These are phyloP conservation scores for Mycena capillaripes DNA, from an alignment of 768 basidiomycete species.

Conservation along the genomic window DNA sequence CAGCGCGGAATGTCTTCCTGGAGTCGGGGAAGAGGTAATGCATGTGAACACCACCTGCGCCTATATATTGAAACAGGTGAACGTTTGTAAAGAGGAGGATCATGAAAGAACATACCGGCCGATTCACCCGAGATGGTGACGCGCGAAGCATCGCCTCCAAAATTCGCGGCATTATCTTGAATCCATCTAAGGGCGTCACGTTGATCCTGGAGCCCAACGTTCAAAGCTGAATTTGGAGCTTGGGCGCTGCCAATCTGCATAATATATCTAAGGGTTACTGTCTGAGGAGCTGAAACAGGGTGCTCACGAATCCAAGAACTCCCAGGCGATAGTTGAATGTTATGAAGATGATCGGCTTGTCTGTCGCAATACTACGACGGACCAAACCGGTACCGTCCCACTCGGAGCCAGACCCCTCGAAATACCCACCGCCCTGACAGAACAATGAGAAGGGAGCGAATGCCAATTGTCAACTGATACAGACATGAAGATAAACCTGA, in stretches of 20 bases:
- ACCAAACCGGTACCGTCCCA: slow-evolving; percentile 11
- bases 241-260: slow-evolving; percentile 14
- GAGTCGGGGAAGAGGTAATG: slow-evolving; percentile 12
- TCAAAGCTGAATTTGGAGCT: background rate
- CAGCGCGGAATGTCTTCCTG: slow-evolving; percentile 4
- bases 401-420: slow-evolving; percentile 8
- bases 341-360: slow-evolving; percentile 1
- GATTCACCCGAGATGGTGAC: slow-evolving; percentile 3
- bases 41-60: slow-evolving; percentile 10
- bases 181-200: slow-evolving; percentile 20
- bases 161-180: slow-evolving; percentile 15
- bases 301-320: slow-evolving; percentile 1
- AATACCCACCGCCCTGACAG: slow-evolving; percentile 10
- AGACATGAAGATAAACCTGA: too few relatives aligned
- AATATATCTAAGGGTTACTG: background rate
- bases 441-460: background rate
- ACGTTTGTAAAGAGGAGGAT: too few relatives aligned
- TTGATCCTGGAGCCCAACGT: slow-evolving; percentile 22
- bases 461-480: too few relatives aligned
- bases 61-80: background rate
- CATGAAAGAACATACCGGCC: background rate
- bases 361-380: slow-evolving; percentile 5
- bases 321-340: slow-evolving; percentile 7
- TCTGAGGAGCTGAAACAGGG: background rate
- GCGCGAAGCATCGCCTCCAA: slow-evolving; percentile 22